phyloP scores from a whole-genome alignment of 768 basidiomycete species.

The Leccinum boreale region DNA sequence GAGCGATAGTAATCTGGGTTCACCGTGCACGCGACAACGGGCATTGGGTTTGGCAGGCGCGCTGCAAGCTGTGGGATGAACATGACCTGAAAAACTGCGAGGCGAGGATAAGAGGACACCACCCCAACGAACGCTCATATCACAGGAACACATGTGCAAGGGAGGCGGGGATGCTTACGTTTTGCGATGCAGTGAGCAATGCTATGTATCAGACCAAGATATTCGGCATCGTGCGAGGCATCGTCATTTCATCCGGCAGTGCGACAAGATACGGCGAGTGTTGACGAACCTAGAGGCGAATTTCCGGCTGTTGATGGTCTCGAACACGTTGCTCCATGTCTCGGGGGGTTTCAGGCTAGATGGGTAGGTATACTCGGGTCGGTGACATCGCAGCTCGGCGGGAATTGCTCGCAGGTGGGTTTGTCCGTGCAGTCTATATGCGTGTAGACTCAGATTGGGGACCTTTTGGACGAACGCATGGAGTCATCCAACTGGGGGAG shows the following conservation, averaged over 20 bases:
- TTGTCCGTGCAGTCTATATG: conserved; percentile 6
- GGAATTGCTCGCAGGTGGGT: conserved; percentile 17
- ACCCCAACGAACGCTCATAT: neutral
- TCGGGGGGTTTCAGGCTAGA: conserved; percentile 45
- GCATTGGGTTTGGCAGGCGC: conserved; percentile 17
- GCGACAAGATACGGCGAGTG: neutral
- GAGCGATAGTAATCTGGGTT: conserved; percentile 33
- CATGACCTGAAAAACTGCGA: conserved; percentile 26
- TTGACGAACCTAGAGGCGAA: conserved; percentile 18
- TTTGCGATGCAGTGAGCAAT: conserved; percentile 18
- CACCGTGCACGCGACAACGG: conserved; percentile 26
- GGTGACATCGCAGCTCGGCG: conserved; percentile 23
- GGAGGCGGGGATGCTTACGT: conserved; percentile 9
- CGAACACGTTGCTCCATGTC: conserved; percentile 19
- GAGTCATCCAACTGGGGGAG: no score
- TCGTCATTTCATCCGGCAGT: neutral
- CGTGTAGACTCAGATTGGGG: no score
- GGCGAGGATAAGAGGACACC: neutral
- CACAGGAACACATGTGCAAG: neutral
- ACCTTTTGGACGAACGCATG: no score
- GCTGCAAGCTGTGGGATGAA: conserved; percentile 28
- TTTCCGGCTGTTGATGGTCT: conserved; percentile 16
- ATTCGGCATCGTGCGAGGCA: neutral
- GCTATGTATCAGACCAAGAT: neutral
- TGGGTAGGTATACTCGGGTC: conserved; percentile 64